These are phyloP conservation scores for Bryoglossum gracile DNA, from an alignment of 495 filamentous ascomycete genomes.

Conservation along the genomic window DNA sequence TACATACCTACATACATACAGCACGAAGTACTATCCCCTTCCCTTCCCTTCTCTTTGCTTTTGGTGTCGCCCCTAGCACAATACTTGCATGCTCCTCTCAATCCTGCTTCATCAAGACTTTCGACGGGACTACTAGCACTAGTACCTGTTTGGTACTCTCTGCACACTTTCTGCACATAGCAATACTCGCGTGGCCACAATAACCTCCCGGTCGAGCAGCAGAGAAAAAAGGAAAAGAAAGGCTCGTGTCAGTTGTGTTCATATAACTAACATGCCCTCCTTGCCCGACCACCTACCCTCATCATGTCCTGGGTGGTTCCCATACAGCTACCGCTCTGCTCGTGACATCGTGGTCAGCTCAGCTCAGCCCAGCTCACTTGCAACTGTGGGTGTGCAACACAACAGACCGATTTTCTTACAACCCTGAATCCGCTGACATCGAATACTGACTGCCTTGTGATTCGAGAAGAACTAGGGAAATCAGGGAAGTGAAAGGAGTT, in stretches of 20 bases:
- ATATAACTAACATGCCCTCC: neutral
- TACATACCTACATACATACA: no score
- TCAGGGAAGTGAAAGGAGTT: neutral
- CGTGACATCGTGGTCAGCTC: neutral
- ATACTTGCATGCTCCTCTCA: neutral
- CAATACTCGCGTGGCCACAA: no score
- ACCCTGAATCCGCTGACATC: slow-evolving; percentile 1
- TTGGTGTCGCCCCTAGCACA: neutral
- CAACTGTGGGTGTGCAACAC: slow-evolving; percentile 2
- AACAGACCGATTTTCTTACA: neutral
- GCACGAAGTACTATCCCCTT: no score
- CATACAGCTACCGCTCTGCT: neutral
- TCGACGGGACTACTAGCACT: neutral
- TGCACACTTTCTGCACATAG: neutral
- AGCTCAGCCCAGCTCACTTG: neutral
- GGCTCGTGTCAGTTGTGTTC: neutral
- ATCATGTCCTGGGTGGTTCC: no score
- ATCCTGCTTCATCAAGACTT: neutral
- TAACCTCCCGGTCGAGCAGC: no score
- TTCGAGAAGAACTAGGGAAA: neutral
- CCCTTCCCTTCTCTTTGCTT: neutral
- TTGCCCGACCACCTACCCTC: no score
- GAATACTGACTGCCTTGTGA: neutral
- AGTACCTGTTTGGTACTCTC: neutral
- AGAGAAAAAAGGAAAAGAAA: no score